Conservation (phyloP, 257 asterid genomes). For the Petunia axillaris region DNA sequence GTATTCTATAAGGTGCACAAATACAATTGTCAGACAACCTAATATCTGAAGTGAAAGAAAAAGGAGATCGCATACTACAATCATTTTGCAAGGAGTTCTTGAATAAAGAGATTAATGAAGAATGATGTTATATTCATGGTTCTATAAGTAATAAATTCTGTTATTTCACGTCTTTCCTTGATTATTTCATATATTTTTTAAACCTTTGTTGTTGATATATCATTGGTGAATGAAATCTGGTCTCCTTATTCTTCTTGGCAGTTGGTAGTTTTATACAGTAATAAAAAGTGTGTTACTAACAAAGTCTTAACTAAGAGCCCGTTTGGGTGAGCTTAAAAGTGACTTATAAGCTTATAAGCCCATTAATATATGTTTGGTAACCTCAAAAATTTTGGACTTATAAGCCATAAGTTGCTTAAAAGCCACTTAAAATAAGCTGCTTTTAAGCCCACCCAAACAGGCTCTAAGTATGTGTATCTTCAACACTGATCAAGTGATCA, state of each 20-base stretch:
- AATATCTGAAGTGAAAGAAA: not conserved
- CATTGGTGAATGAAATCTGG: not conserved
- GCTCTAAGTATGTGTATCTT: too few species aligned
- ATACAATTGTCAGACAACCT: not conserved
- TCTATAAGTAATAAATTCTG: not conserved
- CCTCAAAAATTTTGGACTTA: too few species aligned
- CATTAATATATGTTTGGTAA: too few species aligned
- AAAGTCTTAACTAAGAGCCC: not conserved
- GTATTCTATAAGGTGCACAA: slow-evolving; percentile 8
- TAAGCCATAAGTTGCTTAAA: too few species aligned
- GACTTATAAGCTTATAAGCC: too few species aligned
- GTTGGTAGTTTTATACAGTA: not conserved
- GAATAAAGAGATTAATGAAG: not conserved
- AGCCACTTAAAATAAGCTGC: too few species aligned
- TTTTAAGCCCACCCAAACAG: too few species aligned
- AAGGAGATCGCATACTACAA: not conserved
- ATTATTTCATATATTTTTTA: not conserved
- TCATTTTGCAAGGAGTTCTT: not conserved
- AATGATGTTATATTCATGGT: slow-evolving; percentile 2
- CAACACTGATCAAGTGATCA: too few species aligned
- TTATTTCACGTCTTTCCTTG: not conserved
- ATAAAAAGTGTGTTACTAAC: not conserved
- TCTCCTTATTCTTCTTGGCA: not conserved
- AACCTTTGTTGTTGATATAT: not conserved
- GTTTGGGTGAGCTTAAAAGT: too few species aligned